phyloP scores from a whole-genome alignment of 2,329 filamentous ascomycete genomes.

The Penicillium sp. region DNA sequence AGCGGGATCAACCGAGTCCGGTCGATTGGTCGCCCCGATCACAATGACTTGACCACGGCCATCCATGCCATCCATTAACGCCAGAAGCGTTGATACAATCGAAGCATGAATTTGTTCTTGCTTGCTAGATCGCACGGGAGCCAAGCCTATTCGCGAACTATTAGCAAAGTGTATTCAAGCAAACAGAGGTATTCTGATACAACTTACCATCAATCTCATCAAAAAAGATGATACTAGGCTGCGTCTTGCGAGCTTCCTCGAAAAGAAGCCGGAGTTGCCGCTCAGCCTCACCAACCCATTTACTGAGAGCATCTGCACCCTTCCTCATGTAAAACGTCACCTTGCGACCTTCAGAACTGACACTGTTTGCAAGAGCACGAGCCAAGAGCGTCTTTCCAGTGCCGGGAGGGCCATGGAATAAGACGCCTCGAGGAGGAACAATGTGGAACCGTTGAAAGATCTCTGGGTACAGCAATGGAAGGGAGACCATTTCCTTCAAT shows the following conservation, averaged over 20 bases:
- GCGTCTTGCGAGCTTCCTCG: slow-evolving; percentile 90
- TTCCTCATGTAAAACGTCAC: slow-evolving; percentile 99
- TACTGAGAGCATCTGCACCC: slow-evolving; percentile 93
- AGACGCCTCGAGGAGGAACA: slow-evolving; percentile 86
- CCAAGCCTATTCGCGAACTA: slow-evolving; percentile 54
- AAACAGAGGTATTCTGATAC: neutral
- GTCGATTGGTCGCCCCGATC: slow-evolving; percentile 96
- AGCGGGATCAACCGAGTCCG: slow-evolving; percentile 95
- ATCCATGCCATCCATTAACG: slow-evolving; percentile 97
- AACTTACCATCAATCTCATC: slow-evolving; percentile 87
- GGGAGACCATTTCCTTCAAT: slow-evolving; percentile 96
- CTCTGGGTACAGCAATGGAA: slow-evolving; percentile 91
- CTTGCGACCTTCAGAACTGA: slow-evolving; percentile 83
- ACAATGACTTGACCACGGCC: slow-evolving; percentile 97
- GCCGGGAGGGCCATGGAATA: slow-evolving; percentile 95
- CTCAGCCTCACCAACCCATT: slow-evolving; percentile 98
- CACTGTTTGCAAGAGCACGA: slow-evolving; percentile 84
- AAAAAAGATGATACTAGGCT: slow-evolving; percentile 99
- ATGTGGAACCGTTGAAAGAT: slow-evolving; percentile 89
- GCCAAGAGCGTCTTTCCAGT: slow-evolving; percentile 98
- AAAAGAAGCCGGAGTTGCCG: slow-evolving; percentile 90
- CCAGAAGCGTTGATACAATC: slow-evolving; percentile 90
- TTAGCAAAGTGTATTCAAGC: slow-evolving; percentile 9
- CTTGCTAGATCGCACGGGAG: slow-evolving; percentile 93
- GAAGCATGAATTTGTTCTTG: slow-evolving; percentile 98